Evolutionary conservation across 2,329 filamentous ascomycete species (phyloP), one percentile per base, ranked within the genome.

Genomic region (Epichloe sylvatica): DNA sequence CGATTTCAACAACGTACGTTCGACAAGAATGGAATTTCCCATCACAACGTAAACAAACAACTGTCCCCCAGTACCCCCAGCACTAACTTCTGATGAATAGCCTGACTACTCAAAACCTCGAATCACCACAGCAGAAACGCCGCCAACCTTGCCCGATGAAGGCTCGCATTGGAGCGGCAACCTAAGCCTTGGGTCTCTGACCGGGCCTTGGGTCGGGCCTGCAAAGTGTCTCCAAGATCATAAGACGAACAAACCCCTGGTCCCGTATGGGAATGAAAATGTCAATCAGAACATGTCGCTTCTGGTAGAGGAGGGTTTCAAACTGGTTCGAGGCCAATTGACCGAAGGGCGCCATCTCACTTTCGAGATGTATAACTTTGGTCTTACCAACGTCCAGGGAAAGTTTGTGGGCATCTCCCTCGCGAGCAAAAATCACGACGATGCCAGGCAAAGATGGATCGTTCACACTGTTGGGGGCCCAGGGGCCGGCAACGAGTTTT

Each of bases 211-310:
- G 53, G 52, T 55, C 7, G 53, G 54, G 3, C 50, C 53, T 5
- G 53, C 54, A 5, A 52, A 39, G n/a, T 56, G 54, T 40, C 51
- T 54, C 4, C 37, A 49, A 19, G 50, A 56, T 33, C 37, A 53
- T 39, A 38, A 23, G 34, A 35, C 42, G 2, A 45, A 49, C 41
- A 48, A 47, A 11, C 54, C 53, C 0, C 51, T 50, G 0, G 42
- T 56, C 5, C 54, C 54, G 4, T 55, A 52, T n/a, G 54, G 54
- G 4, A 19, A 30, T 3, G 21, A 30, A 9, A 56, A 56, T 30
- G 81, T 81, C 56, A 94, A 94, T 61, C 75, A 94, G 70, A 85
- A 94, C 65, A 83, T 94, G 58, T 92, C 92, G 72, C 86, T 94
- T 65, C 78, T 64, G 4, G 63, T 66, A 44, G 75, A 78, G 55